Conservation (phyloP, 1,284 basidiomycete species). For the Puccinia brachypodii region DNA sequence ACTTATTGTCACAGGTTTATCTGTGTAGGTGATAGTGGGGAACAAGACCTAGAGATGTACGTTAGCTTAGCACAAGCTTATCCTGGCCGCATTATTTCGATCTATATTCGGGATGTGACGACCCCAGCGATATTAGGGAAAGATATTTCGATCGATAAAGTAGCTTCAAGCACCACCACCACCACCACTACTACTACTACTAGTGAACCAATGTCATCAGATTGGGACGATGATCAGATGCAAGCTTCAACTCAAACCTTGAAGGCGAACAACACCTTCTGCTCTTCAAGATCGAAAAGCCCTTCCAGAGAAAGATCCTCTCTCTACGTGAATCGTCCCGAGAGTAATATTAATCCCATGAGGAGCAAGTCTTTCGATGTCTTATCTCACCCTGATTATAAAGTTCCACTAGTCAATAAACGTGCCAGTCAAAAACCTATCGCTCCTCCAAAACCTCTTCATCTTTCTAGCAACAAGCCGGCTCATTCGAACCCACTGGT, state of each 20-base stretch:
- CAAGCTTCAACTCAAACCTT: not conserved
- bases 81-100: slow-evolving; percentile 52
- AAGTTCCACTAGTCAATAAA: not conserved
- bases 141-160: not conserved
- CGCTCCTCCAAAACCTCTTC: slow-evolving; percentile 4
- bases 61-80: slow-evolving; percentile 53
- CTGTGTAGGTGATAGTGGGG: slow-evolving; percentile 55
- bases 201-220: not conserved
- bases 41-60: slow-evolving; percentile 56
- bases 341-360: not conserved
- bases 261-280: not conserved
- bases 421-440: not conserved
- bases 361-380: slow-evolving; percentile 8
- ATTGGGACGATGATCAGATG: not conserved
- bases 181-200: not conserved
- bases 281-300: not conserved
- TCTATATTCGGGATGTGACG: slow-evolving; percentile 55
- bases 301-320: not conserved
- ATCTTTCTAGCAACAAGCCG: not conserved
- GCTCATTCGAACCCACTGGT: not conserved
- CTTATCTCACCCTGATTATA: not conserved
- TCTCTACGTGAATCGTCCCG: not conserved
- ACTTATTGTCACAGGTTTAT: slow-evolving; percentile 51
- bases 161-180: no score
- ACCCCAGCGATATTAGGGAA: slow-evolving; percentile 19